Percentiles rank a stretch among this genome's conserved stretches.
phyloP scores from a whole-genome alignment of 164 flowering plant species.

The Vitis rotundifolia region DNA sequence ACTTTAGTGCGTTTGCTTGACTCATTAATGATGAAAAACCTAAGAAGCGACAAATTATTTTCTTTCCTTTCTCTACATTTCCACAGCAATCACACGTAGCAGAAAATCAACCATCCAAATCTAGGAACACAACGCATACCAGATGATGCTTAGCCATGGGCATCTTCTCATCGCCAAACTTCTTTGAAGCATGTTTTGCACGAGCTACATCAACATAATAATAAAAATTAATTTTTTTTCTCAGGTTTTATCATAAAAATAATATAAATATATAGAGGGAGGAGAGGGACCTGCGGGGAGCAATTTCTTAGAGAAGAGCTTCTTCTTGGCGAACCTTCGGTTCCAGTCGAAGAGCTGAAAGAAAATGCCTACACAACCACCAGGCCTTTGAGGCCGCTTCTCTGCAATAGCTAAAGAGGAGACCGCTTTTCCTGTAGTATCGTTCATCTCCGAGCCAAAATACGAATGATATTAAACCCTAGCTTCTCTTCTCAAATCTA shows the following conservation, averaged over 20 bases:
- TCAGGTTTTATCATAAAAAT: neutral
- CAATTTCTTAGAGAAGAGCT: slow-evolving; percentile 71
- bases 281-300: slow-evolving; percentile 57
- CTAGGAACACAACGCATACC: slow-evolving; percentile 37
- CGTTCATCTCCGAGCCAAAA: slow-evolving; percentile 30
- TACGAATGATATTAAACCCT: neutral
- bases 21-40: no score
- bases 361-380: slow-evolving; percentile 91
- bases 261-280: neutral
- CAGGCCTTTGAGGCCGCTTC: slow-evolving; percentile 63
- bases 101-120: neutral
- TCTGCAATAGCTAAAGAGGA: slow-evolving; percentile 63
- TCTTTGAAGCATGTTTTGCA: slow-evolving; percentile 58
- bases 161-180: slow-evolving; percentile 72
- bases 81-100: no score
- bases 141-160: slow-evolving; percentile 65
- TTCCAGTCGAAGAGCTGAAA: slow-evolving; percentile 94
- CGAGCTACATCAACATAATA: slow-evolving; percentile 40
- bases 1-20: no score
- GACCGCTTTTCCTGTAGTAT: slow-evolving; percentile 27
- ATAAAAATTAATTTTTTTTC: neutral
- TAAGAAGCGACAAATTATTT: no score
- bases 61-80: no score
- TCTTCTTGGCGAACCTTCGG: slow-evolving; percentile 78
- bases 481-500: neutral